Base-by-base conservation (phyloP, 2,329 filamentous ascomycete genomes). In the Emydomyces testavorans region DNA sequence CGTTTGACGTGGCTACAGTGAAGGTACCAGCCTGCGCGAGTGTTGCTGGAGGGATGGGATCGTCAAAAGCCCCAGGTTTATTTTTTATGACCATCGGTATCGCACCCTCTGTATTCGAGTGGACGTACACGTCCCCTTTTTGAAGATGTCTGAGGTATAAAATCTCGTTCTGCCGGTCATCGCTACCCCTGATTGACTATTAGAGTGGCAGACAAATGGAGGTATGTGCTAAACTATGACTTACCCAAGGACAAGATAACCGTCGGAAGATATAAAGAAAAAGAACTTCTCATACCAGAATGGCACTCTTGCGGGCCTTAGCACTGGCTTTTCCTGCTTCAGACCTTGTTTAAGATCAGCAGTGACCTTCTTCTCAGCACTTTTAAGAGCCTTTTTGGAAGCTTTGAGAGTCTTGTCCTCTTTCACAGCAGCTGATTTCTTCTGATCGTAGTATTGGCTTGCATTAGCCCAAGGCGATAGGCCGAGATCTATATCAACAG, bases 261-360 rank as follows among this genome's bases (percentile, higher is more conserved):
- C 89, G 60, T 98, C 92, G 0, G 88, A 93, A 0, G 89, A 95
- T 56, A 96, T 78, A 67, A 98, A 98, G 76, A 87, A 96, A 23
- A 81, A 72, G 58, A 94, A 98, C 65, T 98, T 98, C 60, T 98
- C 92, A 56, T 95, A 98, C 92, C 92, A 98, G 58, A 89, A 77
- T 55, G 82, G 83, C 59, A 81, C 83, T 48, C 92, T 78, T 6
- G 94, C 82, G 0, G 84, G 87, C 38, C 89, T 80, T 7, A 96
- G 69, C 1, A 93, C 71, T 16, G 87, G 82, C 63, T 94, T 95
- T 66, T 96, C 92, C 60, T 92, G 83, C 68, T 94, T 94, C 49
- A 96, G 66, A 0, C 81, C 83, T 59, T 88, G 90, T 67, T 85
- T 93, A 18, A 96, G 71, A 61, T 94, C 87, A 10, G 85, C 79